Percentiles rank a stretch among this genome's conserved stretches.
These are phyloP conservation scores for Dacryopinax spathularia DNA, from an alignment of 768 basidiomycete genomes.

Conservation along the genomic window DNA sequence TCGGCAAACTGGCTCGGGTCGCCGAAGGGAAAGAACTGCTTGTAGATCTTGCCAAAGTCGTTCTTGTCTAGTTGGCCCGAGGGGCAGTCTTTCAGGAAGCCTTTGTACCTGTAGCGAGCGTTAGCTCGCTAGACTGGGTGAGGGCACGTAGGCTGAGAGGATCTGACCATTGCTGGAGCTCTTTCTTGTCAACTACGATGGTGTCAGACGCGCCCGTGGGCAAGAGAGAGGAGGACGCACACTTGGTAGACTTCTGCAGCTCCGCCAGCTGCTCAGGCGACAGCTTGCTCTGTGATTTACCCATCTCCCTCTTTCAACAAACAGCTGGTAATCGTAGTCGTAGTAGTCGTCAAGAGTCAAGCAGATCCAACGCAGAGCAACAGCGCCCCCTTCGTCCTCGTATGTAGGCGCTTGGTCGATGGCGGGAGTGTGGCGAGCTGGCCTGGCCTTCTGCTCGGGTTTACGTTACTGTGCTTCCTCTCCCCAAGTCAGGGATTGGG, in stretches of 20 bases:
- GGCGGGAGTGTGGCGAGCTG: conserved; percentile 19
- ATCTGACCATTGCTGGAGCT: conserved; percentile 87
- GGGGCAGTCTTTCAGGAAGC: conserved; percentile 97
- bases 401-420: background rate
- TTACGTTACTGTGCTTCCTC: no score
- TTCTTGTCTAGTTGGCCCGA: conserved; percentile 90
- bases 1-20: conserved; percentile 94
- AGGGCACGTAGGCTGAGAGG: background rate
- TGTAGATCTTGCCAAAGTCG: conserved; percentile 95
- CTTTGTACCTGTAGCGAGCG: conserved; percentile 69
- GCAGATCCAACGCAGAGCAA: no score
- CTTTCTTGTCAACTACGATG: conserved; percentile 77
- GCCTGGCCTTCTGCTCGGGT: no score
- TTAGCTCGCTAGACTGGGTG: conserved; percentile 10
- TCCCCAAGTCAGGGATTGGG: no score
- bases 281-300: conserved; percentile 93
- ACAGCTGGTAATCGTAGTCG: background rate
- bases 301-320: conserved; percentile 43
- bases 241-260: conserved; percentile 96
- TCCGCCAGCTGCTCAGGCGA: conserved; percentile 85
- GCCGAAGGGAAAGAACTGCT: conserved; percentile 99
- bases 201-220: conserved; percentile 11
- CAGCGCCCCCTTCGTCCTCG: no score
- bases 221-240: conserved; percentile 34
- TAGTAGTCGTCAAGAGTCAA: conserved; percentile 1